Evolutionary conservation across 202 grass and related monocot species (phyloP), one percentile per base, ranked within the genome.

Genomic region (Dendrocalamus latiflorus): DNA sequence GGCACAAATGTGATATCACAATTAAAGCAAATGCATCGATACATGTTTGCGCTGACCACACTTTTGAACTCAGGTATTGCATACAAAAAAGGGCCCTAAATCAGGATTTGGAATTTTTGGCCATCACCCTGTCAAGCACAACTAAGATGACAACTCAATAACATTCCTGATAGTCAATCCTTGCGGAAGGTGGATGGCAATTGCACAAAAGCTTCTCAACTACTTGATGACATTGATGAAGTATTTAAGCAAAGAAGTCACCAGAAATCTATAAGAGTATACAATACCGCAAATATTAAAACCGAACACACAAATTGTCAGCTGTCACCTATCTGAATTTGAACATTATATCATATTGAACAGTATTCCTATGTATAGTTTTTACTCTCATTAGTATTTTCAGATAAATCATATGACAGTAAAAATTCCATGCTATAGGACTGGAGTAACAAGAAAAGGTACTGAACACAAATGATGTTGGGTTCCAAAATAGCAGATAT

Each of bases 341-440:
- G 37, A 56, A 48, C n/a, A 64, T 47, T 47, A 72, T 70, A 33
- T 45, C 56, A 2, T 72, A 73, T 43, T 66, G 38, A 56, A 71
- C 62, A 55, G 44, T 55, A 8, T 64, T 54, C 12, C 57, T 71
- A 76, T 41, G 38, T 57, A 37, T 30, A 11, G 8, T 66, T 75
- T 74, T 49, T 47, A 75, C 33, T 81, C 33, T 42, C 55, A 47
- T 70, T 76, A 41, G 25, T 56, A 66, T 38, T 50, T 77, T 28
- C 58, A 73, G 39, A 85, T 77, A 67, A 73, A 53, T 51, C 67
- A 41, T 84, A 89, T 56, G 53, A 81, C 7, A 33, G n/a, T 45
- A 68, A 43, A 62, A 42, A 51, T 57, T 47, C 4, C 17, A 59
- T 33, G 54, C 5, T 64, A 45, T 49, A 72, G 49, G 60, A 50